Base-by-base conservation (phyloP, 2,329 filamentous ascomycete species). In the Clonostachys sp. region DNA sequence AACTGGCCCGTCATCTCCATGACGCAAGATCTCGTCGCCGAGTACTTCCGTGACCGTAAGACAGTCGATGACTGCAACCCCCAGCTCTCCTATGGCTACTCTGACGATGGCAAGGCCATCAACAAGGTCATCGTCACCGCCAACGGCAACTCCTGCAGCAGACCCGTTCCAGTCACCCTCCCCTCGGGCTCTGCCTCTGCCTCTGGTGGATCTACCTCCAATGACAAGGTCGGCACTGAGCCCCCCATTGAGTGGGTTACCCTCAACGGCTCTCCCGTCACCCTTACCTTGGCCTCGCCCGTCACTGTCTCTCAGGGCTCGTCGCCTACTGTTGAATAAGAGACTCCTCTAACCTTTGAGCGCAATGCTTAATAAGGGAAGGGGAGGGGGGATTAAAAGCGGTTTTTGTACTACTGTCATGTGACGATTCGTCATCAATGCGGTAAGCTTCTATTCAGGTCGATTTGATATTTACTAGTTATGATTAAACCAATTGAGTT, bases 81-180 rank as follows among this genome's bases (percentile, higher is more conserved):
- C 45, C 67, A 67, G 45, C 54, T 81, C 45, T 65, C 60, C 16
- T 79, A 74, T 59, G 65, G 63, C 47, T 69, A 71, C 45, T 61
- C 65, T 20, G 59, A 65, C 41, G 61, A 71, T 40, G 65, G 65
- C 34, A 67, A 62, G 36, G 64, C 63, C 44, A 78, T 81, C 53
- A 68, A 68, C 5, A 70, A 65, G n/a, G 68, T 80, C 39, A 78
- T 71, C 3, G 66, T 82, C 41, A 70, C 68, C 4, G 67, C 74
- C 18, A 68, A 60, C 12, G 68, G 67, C 36, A 80, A 80, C 59
- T 69, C 60, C 34, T 83, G 79, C 62, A 59, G 58, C 38, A 72
- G 68, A 1, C 64, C 72, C 1, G 73, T 83, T 44, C 78, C 80
- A 0, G 70, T 83, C 16, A 82, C 78, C 1, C 67, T 82, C 50